These are phyloP conservation scores for Russula sp. DNA, from an alignment of 768 basidiomycete genomes.

Conservation along the genomic window DNA sequence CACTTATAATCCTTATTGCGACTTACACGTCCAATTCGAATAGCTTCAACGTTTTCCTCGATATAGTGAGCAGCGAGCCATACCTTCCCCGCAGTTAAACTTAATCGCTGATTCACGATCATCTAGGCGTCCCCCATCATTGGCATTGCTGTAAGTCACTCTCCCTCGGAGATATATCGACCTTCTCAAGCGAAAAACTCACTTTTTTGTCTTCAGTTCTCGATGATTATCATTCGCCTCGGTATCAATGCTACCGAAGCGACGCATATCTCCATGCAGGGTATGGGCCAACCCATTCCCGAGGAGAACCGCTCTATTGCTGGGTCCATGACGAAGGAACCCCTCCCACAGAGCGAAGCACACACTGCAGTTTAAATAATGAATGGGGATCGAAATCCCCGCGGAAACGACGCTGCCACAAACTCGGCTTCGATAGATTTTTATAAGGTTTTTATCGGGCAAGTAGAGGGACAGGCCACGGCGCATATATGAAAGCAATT, in stretches of 20 bases:
- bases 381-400: background rate
- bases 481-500: background rate
- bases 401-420: background rate
- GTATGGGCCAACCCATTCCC: constrained; percentile 11
- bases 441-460: background rate
- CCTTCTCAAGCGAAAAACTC: background rate
- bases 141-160: constrained; percentile 22
- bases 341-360: constrained; percentile 9
- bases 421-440: background rate
- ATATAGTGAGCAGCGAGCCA: constrained; percentile 17
- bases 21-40: constrained; percentile 21
- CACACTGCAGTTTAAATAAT: constrained; percentile 5
- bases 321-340: constrained; percentile 24
- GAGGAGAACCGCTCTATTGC: constrained; percentile 12
- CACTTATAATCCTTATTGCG: constrained; percentile 18
- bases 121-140: constrained; percentile 24
- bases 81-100: too few relatives aligned
- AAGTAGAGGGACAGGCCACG: background rate
- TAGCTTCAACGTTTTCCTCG: constrained; percentile 28
- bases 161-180: background rate
- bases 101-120: background rate
- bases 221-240: constrained; percentile 23
- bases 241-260: background rate
- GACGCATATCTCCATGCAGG: constrained; percentile 28
- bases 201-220: constrained; percentile 1